Evolutionary conservation across 2,329 filamentous ascomycete species (phyloP), one percentile per base, ranked within the genome.

Genomic region (Chaetomiaceae sp.): DNA sequence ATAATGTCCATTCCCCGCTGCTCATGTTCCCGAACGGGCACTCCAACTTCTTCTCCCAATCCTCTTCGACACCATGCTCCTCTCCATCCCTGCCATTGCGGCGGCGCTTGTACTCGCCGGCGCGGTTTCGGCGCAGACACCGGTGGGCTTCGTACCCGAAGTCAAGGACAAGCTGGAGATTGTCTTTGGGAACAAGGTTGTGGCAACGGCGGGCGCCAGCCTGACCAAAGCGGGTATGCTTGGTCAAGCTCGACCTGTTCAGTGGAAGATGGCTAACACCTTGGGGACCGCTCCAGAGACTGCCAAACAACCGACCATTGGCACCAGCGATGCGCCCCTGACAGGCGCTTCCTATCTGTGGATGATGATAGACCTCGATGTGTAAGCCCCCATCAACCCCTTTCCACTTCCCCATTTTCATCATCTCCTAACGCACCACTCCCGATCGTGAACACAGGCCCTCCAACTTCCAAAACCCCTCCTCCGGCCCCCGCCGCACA

Each of bases 291-390:
- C 11, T 14, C 23, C 36, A 64, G 64, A 66, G 20, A 64, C 62
- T 4, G 58, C 61, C 7, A 61, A 55, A 20, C 59, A 59, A 15
- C 64, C 63, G 2, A 59, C 57, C 11, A 60, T 66, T 25, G 62
- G 62, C 11, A 62, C 60, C 45, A 60, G 55, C 22, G 56, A 61
- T 25, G 55, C 43, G 1, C 9, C 31, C 14, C 39, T 63, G 12
- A 61, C 51, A 3, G 59, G 57, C 7, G 25, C 29, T 3, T 61
- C 64, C 4, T 66, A 66, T 38, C 47, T 65, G 5, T 65, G 60
- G 57, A 37, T 64, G 37, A 61, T 66, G 62, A 64, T 65, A 58
- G 57, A 63, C 46, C 52, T 61, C 12, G 60, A 65, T 45, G 61
- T 63, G 61, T 62, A 61, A 29, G 17, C 19, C 42, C 27, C 25